These are phyloP conservation scores for Candida gigantensis DNA, from an alignment of 1,139 yeast genomes.

Conservation along the genomic window DNA sequence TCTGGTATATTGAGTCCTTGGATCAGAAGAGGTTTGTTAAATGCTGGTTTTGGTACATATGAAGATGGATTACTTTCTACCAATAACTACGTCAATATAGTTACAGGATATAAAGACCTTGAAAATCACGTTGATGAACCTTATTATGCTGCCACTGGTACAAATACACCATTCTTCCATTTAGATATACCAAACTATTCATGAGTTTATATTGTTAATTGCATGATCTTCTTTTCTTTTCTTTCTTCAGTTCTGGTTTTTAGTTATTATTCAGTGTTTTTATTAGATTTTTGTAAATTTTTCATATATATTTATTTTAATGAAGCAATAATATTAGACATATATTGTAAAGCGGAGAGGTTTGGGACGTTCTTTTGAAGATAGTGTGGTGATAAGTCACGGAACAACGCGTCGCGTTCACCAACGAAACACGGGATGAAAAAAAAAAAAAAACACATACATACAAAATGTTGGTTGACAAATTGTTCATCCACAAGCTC, in stretches of 20 bases:
- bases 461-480: too few relatives aligned
- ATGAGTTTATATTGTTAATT: slow-evolving; percentile 12
- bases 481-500: too few relatives aligned
- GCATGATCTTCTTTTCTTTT: background rate
- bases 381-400: too few relatives aligned
- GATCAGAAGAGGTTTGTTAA: slow-evolving; percentile 75
- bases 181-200: slow-evolving; percentile 76
- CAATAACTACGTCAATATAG: slow-evolving; percentile 42
- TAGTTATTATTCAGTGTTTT: too few relatives aligned
- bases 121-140: slow-evolving; percentile 30
- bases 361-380: too few relatives aligned
- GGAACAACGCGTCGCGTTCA: too few relatives aligned
- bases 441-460: too few relatives aligned
- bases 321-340: too few relatives aligned
- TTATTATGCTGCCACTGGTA: slow-evolving; percentile 61
- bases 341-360: too few relatives aligned
- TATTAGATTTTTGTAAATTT: too few relatives aligned
- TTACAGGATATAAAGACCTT: slow-evolving; percentile 32
- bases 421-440: too few relatives aligned
- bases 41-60: slow-evolving; percentile 77
- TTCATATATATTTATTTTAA: too few relatives aligned
- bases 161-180: slow-evolving; percentile 84
- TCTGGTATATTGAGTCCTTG: slow-evolving; percentile 84
- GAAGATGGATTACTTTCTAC: slow-evolving; percentile 45
- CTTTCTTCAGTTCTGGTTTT: background rate